These are phyloP conservation scores for Solanum okadae DNA, from an alignment of 257 asterid species.

Conservation along the genomic window DNA sequence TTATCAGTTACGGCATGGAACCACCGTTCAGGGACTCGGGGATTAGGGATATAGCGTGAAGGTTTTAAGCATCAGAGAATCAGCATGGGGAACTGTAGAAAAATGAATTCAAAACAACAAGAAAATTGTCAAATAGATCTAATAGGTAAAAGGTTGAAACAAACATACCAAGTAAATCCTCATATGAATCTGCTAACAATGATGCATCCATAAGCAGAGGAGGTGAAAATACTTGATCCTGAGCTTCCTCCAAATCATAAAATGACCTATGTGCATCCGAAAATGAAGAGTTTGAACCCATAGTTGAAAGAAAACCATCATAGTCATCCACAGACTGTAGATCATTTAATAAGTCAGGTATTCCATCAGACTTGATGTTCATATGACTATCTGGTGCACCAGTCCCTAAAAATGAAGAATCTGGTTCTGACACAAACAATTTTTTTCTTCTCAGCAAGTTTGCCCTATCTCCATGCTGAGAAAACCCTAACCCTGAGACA, in stretches of 20 bases:
- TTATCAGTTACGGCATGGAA: not conserved
- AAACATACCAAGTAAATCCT: conserved; percentile 90
- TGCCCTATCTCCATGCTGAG: conserved; percentile 52
- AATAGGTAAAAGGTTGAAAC: not conserved
- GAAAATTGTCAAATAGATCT: not conserved
- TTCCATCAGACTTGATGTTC: conserved; percentile 53
- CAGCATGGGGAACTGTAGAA: not conserved
- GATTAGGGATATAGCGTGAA: not conserved
- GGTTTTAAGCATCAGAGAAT: not conserved
- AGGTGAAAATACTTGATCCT: conserved; percentile 91
- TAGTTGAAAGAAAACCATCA: conserved; percentile 72
- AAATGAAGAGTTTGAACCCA: conserved; percentile 65
- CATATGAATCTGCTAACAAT: conserved; percentile 69
- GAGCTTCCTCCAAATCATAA: conserved; percentile 65
- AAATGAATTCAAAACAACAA: not conserved
- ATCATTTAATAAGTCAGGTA: conserved; percentile 50
- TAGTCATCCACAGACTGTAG: conserved; percentile 67
- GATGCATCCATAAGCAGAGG: conserved; percentile 82
- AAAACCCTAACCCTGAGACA: conserved; percentile 55
- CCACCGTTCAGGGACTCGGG: not conserved
- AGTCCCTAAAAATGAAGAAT: conserved; percentile 47
- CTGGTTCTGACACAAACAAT: conserved; percentile 46
- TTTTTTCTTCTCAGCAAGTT: conserved; percentile 42
- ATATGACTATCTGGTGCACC: conserved; percentile 30
- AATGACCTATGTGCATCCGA: conserved; percentile 72